Evolutionary conservation across 257 asterid species (phyloP).

Genomic region (Mentha longifolia): DNA sequence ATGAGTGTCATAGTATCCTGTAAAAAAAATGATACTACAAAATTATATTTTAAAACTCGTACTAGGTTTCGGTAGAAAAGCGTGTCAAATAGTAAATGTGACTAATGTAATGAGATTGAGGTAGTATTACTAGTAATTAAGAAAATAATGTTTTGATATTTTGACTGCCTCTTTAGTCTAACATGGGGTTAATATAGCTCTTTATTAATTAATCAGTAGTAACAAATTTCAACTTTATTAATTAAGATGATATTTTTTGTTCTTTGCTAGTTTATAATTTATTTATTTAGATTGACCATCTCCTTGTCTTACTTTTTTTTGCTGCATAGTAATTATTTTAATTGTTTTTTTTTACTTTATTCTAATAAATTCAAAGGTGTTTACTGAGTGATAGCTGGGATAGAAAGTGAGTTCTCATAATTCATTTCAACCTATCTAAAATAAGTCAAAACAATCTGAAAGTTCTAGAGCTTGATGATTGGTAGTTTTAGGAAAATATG

Average conservation of each 20-base stretch:
- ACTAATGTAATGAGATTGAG: too few species aligned
- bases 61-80: too few species aligned
- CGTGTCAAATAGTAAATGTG: too few species aligned
- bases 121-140: background rate
- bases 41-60: too few species aligned
- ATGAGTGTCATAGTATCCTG: too few species aligned
- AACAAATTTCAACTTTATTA: background rate
- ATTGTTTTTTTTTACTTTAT: too few species aligned
- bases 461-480: background rate
- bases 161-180: background rate
- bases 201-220: background rate
- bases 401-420: background rate
- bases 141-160: background rate
- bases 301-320: background rate
- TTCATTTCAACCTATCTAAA: background rate
- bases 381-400: too few species aligned
- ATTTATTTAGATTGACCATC: slow-evolving; percentile 15
- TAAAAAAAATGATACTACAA: too few species aligned
- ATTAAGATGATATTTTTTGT: background rate
- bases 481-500: background rate
- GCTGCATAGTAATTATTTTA: too few species aligned
- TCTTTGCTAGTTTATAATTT: background rate
- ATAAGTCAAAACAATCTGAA: background rate
- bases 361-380: too few species aligned
- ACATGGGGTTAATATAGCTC: background rate